phyloP scores from a whole-genome alignment of 768 basidiomycete genomes.

The Tricholoma flavovirens region DNA sequence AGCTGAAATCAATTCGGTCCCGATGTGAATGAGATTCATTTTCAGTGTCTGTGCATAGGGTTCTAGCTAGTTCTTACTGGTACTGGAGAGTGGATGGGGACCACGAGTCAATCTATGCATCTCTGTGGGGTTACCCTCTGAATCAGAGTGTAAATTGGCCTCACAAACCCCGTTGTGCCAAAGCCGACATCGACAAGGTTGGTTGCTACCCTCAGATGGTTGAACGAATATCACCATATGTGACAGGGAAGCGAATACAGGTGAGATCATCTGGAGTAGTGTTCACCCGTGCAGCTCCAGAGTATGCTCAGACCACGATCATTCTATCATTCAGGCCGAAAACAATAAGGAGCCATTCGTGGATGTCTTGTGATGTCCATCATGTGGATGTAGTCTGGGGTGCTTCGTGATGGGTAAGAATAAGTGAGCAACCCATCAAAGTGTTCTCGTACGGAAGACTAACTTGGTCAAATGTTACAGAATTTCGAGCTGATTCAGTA shows the following conservation, averaged over 20 bases:
- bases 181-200: slow-evolving; percentile 28
- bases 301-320: slow-evolving; percentile 13
- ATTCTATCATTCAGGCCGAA: slow-evolving; percentile 16
- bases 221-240: slow-evolving; percentile 29
- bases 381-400: neutral
- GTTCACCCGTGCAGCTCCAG: slow-evolving; percentile 23
- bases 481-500: slow-evolving; percentile 19
- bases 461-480: slow-evolving; percentile 20
- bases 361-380: slow-evolving; percentile 14
- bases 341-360: no score
- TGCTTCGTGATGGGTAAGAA: neutral
- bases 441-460: slow-evolving; percentile 34
- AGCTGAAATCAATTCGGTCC: slow-evolving; percentile 2
- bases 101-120: slow-evolving; percentile 17
- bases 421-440: neutral
- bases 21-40: neutral
- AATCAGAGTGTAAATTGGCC: slow-evolving; percentile 24
- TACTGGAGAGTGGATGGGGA: slow-evolving; percentile 14
- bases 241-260: slow-evolving; percentile 10
- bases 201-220: slow-evolving; percentile 18
- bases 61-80: slow-evolving; percentile 3
- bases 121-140: slow-evolving; percentile 15
- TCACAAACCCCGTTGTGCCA: slow-evolving; percentile 18
- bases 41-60: neutral
- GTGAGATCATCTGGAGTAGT: slow-evolving; percentile 3